phyloP scores from a whole-genome alignment of 2,329 filamentous ascomycete genomes.

The Trichoderma koningii region DNA sequence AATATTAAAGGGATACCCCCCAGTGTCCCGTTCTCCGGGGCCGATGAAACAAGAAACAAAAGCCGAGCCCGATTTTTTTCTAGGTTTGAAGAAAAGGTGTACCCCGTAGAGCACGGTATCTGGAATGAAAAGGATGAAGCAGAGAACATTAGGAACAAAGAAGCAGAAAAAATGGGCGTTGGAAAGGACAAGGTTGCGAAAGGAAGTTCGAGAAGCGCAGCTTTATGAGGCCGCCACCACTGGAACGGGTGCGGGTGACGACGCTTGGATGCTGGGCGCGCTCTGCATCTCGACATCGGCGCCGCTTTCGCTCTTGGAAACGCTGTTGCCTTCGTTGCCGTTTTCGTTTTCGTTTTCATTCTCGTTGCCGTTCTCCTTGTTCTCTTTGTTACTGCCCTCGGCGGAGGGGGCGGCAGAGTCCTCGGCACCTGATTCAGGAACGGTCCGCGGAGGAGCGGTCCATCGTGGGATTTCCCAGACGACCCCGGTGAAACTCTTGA shows the following conservation, averaged over 20 bases:
- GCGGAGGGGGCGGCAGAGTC: constrained; percentile 51
- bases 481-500: constrained; percentile 92
- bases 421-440: constrained; percentile 49
- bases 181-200: neutral
- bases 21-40: constrained; percentile 9
- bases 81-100: constrained; percentile 14
- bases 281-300: constrained; percentile 57
- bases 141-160: neutral
- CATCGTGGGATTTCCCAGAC: constrained; percentile 81
- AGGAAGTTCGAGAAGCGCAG: neutral
- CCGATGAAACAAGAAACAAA: constrained; percentile 9
- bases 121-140: neutral
- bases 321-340: constrained; percentile 52
- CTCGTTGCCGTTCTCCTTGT: constrained; percentile 61
- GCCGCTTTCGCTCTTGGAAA: constrained; percentile 47
- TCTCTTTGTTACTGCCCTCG: constrained; percentile 59
- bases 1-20: constrained; percentile 9
- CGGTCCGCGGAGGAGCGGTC: constrained; percentile 68
- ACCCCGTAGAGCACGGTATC: neutral
- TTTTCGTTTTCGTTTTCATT: constrained; percentile 59
- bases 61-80: constrained; percentile 18
- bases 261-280: constrained; percentile 52
- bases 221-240: constrained; percentile 48
- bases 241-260: constrained; percentile 55
- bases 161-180: neutral